phyloP scores from a whole-genome alignment of 225 moss, liverwort and hornwort species.

The Pseudoscleropodium purum region DNA sequence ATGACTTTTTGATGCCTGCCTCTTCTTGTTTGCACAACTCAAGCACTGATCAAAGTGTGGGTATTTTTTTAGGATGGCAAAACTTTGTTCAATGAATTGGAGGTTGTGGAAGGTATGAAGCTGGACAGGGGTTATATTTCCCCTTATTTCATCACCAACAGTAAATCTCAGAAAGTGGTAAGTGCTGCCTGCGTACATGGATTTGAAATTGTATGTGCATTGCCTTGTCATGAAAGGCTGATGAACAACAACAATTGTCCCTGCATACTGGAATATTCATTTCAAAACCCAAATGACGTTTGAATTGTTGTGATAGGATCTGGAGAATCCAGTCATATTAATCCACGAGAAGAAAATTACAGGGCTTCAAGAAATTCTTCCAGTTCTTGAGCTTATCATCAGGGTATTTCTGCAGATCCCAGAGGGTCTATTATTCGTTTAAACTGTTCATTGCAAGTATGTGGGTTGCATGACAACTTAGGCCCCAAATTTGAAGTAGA shows the following conservation, averaged over 20 bases:
- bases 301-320: constrained; percentile 33
- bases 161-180: constrained; percentile 44
- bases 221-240: background rate
- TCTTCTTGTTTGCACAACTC: background rate
- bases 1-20: background rate
- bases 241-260: background rate
- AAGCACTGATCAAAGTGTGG: background rate
- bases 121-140: constrained; percentile 52
- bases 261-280: background rate
- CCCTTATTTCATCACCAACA: constrained; percentile 46
- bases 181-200: background rate
- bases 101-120: constrained; percentile 58
- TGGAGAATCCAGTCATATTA: constrained; percentile 74
- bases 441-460: background rate
- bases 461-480: background rate
- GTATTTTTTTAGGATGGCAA: constrained; percentile 28
- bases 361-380: constrained; percentile 67
- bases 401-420: constrained; percentile 23
- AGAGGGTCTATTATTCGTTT: background rate
- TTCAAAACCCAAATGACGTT: background rate
- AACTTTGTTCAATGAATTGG: constrained; percentile 45
- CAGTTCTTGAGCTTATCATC: constrained; percentile 78
- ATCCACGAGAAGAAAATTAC: constrained; percentile 88
- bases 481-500: background rate
- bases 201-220: background rate